These are phyloP conservation scores for Colletotrichum scovillei DNA, from an alignment of 2,329 filamentous ascomycete species.

Conservation along the genomic window DNA sequence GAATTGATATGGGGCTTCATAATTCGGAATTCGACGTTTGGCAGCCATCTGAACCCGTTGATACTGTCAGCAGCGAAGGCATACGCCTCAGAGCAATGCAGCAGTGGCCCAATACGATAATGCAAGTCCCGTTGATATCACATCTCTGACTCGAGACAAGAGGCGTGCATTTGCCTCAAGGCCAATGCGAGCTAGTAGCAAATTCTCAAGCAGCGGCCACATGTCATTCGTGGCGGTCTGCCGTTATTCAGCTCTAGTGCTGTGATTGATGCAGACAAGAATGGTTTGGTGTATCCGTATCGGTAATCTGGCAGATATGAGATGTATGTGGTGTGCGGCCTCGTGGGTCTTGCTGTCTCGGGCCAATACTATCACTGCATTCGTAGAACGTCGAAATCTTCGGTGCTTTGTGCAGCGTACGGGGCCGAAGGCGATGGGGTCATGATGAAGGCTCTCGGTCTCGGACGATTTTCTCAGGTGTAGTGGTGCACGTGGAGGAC, in stretches of 20 bases:
- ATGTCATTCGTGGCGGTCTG: neutral
- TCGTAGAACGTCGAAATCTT: neutral
- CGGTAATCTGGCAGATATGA: neutral
- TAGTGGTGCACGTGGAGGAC: neutral
- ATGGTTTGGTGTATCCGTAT: neutral
- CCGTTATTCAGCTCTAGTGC: neutral
- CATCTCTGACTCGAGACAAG: neutral
- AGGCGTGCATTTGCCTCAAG: neutral
- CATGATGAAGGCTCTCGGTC: neutral
- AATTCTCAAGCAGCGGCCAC: neutral
- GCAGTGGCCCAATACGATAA: neutral
- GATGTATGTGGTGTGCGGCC: neutral
- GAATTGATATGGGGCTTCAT: neutral
- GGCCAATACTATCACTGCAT: neutral
- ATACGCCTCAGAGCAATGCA: neutral
- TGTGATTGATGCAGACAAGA: neutral
- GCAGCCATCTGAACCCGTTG: neutral
- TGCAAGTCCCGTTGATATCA: neutral
- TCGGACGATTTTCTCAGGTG: neutral
- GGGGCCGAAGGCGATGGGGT: neutral
- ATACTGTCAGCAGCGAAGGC: neutral
- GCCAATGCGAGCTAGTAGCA: neutral
- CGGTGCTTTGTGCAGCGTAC: conserved; percentile 4
- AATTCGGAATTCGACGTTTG: neutral
- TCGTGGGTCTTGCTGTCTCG: neutral